A percentile compares a stretch with the other conserved stretches of the same genome.
These are phyloP conservation scores for Echeveria elegans DNA, from an alignment of 164 flowering plant genomes.

Conservation along the genomic window DNA sequence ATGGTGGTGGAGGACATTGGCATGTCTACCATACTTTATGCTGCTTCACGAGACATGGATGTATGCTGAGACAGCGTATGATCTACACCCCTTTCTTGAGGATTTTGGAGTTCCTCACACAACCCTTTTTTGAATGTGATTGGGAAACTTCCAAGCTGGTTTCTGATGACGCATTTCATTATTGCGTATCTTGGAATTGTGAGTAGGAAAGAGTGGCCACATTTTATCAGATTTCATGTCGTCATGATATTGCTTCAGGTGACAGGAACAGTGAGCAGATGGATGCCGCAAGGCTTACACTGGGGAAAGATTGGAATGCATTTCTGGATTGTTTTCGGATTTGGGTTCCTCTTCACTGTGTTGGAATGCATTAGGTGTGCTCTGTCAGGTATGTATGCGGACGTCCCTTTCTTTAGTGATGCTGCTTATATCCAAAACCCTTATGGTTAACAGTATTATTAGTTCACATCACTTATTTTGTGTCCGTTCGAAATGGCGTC, in stretches of 20 bases:
- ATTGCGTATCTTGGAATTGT: slow-evolving; percentile 50
- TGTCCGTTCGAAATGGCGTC: no score
- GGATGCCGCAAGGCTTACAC: slow-evolving; percentile 46
- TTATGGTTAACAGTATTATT: slow-evolving; percentile 7
- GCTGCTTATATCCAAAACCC: slow-evolving; percentile 70
- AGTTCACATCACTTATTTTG: no score
- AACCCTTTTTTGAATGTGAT: slow-evolving; percentile 48
- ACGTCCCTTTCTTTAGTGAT: slow-evolving; percentile 57
- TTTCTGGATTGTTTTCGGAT: slow-evolving; percentile 53
- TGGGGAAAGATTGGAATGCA: slow-evolving; percentile 62
- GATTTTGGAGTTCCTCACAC: slow-evolving; percentile 35
- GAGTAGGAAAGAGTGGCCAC: slow-evolving; percentile 72
- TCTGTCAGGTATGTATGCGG: slow-evolving; percentile 61
- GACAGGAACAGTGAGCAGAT: slow-evolving; percentile 43
- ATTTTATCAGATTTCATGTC: slow-evolving; percentile 67
- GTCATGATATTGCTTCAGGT: slow-evolving; percentile 52
- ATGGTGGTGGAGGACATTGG: slow-evolving; percentile 84
- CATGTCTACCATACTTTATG: slow-evolving; percentile 67
- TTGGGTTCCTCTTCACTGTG: slow-evolving; percentile 40
- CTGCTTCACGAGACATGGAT: slow-evolving; percentile 42
- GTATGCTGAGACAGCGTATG: slow-evolving; percentile 47
- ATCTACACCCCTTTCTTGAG: slow-evolving; percentile 60
- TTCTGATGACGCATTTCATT: slow-evolving; percentile 48
- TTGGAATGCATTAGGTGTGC: slow-evolving; percentile 28
- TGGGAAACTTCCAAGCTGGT: slow-evolving; percentile 56